Percentiles rank a stretch among this genome's conserved stretches.
Evolutionary conservation across 352 stramenopile genomes (phyloP).

Genomic region (Albugo candida): DNA sequence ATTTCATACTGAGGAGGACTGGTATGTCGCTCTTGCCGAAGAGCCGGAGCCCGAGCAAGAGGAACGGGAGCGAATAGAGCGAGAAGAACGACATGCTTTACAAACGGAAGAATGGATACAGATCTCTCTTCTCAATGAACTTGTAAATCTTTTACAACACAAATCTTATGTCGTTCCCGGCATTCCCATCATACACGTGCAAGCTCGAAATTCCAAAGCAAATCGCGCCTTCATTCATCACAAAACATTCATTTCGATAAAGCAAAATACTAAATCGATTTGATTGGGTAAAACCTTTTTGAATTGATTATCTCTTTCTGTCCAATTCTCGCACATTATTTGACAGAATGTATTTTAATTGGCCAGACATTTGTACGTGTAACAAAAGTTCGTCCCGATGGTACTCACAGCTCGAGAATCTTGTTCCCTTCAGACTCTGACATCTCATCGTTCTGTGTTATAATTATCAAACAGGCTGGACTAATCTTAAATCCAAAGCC

Average conservation of each 20-base stretch:
- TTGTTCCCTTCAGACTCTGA: neutral
- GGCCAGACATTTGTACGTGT: too few relatives aligned
- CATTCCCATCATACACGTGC: conserved; percentile 68
- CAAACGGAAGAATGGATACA: conserved; percentile 65
- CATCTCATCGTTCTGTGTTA: neutral
- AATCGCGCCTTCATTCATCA: conserved; percentile 31
- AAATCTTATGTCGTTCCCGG: conserved; percentile 64
- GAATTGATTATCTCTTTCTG: conserved; percentile 12
- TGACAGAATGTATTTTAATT: too few relatives aligned
- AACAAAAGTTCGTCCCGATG: too few relatives aligned
- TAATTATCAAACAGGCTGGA: conserved; percentile 24
- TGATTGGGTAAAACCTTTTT: conserved; percentile 6
- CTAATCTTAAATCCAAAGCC: conserved; percentile 91
- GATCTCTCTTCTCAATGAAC: conserved; percentile 58
- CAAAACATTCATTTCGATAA: neutral
- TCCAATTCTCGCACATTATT: too few relatives aligned
- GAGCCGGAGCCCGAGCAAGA: conserved; percentile 47
- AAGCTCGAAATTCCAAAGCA: conserved; percentile 43
- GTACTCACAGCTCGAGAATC: neutral
- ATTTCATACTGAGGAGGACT: conserved; percentile 38
- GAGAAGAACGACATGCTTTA: conserved; percentile 41
- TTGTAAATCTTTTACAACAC: conserved; percentile 48
- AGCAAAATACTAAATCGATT: conserved; percentile 4
- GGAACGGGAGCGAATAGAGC: conserved; percentile 32
- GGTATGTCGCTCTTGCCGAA: conserved; percentile 58